Percentiles rank a stretch among this genome's conserved stretches.
Evolutionary conservation across 2,329 filamentous ascomycete species (phyloP).

Genomic region (Hypoxylon sp.): DNA sequence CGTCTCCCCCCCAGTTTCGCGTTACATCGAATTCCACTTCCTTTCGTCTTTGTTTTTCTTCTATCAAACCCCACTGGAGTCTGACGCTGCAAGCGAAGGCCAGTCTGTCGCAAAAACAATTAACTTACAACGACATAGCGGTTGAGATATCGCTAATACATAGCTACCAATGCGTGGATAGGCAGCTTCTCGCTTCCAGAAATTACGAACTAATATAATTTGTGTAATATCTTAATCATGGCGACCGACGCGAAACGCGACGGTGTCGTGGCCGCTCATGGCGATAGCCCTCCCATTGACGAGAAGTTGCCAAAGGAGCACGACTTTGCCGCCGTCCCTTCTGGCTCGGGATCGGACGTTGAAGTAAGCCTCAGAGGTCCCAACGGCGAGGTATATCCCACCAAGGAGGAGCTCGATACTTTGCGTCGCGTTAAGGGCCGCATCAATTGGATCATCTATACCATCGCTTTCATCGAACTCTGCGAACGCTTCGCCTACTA

Average conservation of each 20-base stretch:
- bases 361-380: constrained; percentile 46
- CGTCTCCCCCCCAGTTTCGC: constrained; percentile 13
- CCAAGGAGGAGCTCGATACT: constrained; percentile 65
- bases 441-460: constrained; percentile 68
- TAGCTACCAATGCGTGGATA: constrained; percentile 2
- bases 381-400: constrained; percentile 60
- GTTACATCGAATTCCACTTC: constrained; percentile 14
- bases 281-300: constrained; percentile 13
- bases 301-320: constrained; percentile 32
- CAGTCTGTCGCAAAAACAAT: background rate
- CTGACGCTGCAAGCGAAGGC: constrained; percentile 4
- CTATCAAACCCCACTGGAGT: background rate
- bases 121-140: constrained; percentile 6
- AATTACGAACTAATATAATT: constrained; percentile 11
- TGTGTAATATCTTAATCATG: constrained; percentile 38
- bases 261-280: constrained; percentile 33
- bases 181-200: background rate
- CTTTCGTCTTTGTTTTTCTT: background rate
- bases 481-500: constrained; percentile 76
- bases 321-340: constrained; percentile 28
- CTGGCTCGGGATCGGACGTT: constrained; percentile 36
- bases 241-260: constrained; percentile 37
- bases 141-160: constrained; percentile 5
- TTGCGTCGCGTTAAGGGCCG: constrained; percentile 65
- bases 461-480: constrained; percentile 72